phyloP scores from a whole-genome alignment of 2,329 filamentous ascomycete genomes.

The Monosporascus sp. region DNA sequence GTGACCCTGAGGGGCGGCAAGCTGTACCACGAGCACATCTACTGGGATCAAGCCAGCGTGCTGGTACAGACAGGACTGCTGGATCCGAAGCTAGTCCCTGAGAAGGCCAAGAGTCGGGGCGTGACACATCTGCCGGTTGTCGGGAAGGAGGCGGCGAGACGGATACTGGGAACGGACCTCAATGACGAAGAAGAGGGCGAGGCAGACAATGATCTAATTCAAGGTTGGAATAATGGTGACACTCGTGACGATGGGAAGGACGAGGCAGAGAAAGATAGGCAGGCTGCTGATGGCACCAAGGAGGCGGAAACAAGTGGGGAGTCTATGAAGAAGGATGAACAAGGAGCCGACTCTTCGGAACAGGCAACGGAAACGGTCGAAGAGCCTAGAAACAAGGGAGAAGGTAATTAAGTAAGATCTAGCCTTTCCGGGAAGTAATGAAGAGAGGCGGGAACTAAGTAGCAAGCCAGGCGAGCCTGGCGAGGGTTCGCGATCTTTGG shows the following conservation, averaged over 20 bases:
- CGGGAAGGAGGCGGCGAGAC: slow-evolving; percentile 32
- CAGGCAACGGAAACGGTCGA: too few relatives aligned
- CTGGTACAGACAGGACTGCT: slow-evolving; percentile 57
- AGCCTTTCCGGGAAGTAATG: too few relatives aligned
- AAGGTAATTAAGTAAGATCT: too few relatives aligned
- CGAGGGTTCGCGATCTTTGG: too few relatives aligned
- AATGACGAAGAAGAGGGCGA: slow-evolving; percentile 35
- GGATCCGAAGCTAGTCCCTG: slow-evolving; percentile 32
- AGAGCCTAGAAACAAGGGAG: too few relatives aligned
- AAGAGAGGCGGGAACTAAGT: too few relatives aligned
- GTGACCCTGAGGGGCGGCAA: slow-evolving; percentile 60
- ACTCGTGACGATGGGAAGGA: slow-evolving; percentile 11
- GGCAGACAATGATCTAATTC: slow-evolving; percentile 36
- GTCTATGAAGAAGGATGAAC: background rate
- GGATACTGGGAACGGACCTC: slow-evolving; percentile 28
- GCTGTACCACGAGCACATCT: slow-evolving; percentile 61
- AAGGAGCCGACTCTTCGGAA: background rate
- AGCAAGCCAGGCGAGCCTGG: too few relatives aligned
- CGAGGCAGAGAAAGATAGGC: background rate
- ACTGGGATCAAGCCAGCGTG: slow-evolving; percentile 62
- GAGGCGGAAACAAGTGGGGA: background rate
- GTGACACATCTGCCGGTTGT: slow-evolving; percentile 34
- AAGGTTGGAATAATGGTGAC: slow-evolving; percentile 29
- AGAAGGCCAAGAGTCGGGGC: slow-evolving; percentile 27
- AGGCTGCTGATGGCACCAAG: background rate